Evolutionary conservation across 2,329 filamentous ascomycete species (phyloP).

Genomic region (Ophiostoma novo-ulmi): DNA sequence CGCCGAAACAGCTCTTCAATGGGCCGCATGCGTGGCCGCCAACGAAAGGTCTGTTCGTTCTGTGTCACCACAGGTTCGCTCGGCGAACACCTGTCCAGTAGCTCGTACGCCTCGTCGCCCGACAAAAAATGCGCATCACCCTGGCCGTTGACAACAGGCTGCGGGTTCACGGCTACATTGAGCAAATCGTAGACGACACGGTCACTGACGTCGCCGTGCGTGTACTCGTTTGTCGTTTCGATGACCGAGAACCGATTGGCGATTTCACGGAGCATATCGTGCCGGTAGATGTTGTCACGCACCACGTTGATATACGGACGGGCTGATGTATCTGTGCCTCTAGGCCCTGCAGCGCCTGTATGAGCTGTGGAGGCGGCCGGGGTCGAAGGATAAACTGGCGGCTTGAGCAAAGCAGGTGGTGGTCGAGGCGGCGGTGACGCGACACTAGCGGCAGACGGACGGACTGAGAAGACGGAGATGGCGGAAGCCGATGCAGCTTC

Average conservation of each 20-base stretch:
- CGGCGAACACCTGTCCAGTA: conserved; percentile 27
- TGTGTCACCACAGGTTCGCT: conserved; percentile 29
- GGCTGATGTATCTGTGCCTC: not conserved
- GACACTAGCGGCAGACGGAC: not conserved
- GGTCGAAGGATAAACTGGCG: no score
- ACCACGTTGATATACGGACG: not conserved
- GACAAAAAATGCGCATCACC: conserved; percentile 27
- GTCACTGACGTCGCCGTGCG: conserved; percentile 27
- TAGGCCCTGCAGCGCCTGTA: not conserved
- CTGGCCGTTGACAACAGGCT: not conserved
- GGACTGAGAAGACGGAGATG: not conserved
- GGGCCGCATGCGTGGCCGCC: conserved; percentile 28
- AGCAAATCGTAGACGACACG: conserved; percentile 25
- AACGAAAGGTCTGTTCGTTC: conserved; percentile 30
- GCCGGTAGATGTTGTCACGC: conserved; percentile 25
- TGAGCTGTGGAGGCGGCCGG: not conserved
- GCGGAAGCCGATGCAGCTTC: conserved; percentile 10
- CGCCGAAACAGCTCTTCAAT: conserved; percentile 31
- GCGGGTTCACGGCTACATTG: conserved; percentile 17
- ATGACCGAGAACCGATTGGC: conserved; percentile 9
- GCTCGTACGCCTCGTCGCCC: conserved; percentile 25
- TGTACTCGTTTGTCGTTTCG: conserved; percentile 9
- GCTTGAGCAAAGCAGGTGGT: not conserved
- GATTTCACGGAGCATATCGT: conserved; percentile 24
- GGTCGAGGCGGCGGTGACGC: not conserved